Percentiles rank a stretch among this genome's conserved stretches.
Conservation (phyloP, 768 basidiomycete genomes). For the Coprinellus aureogranulatus region DNA sequence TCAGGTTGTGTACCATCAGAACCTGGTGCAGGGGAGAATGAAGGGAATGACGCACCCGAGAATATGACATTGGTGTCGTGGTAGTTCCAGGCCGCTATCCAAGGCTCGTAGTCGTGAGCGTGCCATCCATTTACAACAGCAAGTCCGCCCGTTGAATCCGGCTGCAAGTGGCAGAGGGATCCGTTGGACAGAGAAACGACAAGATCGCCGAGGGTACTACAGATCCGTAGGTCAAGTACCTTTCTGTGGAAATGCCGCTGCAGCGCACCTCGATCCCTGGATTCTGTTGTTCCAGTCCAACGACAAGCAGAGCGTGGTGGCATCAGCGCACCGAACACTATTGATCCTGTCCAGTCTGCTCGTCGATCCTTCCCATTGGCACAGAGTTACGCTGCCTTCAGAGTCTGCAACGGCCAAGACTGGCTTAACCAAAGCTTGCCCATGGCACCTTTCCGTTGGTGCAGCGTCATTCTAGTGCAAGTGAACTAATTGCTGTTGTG, state of each 20-base stretch:
- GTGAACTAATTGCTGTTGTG: neutral
- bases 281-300: conserved; percentile 89
- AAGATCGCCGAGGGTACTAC: conserved; percentile 54
- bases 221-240: neutral
- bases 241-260: neutral
- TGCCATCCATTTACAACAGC: conserved; percentile 61
- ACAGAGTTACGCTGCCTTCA: conserved; percentile 71
- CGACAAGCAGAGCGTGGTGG: conserved; percentile 77
- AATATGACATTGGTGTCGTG: conserved; percentile 81
- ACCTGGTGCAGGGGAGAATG: neutral
- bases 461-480: neutral
- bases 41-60: conserved; percentile 53
- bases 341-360: conserved; percentile 35
- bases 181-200: conserved; percentile 85
- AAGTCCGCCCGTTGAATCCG: conserved; percentile 44
- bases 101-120: conserved; percentile 92
- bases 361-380: conserved; percentile 47
- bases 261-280: conserved; percentile 39
- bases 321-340: conserved; percentile 46
- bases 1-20: neutral
- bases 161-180: conserved; percentile 57
- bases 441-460: conserved; percentile 54
- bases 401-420: conserved; percentile 79
- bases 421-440: conserved; percentile 37
- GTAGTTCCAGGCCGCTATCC: conserved; percentile 89